Evolutionary conservation across 495 filamentous ascomycete genomes (phyloP), one percentile per base, ranked within the genome.

Genomic region (Barbatosphaeria neglecta): DNA sequence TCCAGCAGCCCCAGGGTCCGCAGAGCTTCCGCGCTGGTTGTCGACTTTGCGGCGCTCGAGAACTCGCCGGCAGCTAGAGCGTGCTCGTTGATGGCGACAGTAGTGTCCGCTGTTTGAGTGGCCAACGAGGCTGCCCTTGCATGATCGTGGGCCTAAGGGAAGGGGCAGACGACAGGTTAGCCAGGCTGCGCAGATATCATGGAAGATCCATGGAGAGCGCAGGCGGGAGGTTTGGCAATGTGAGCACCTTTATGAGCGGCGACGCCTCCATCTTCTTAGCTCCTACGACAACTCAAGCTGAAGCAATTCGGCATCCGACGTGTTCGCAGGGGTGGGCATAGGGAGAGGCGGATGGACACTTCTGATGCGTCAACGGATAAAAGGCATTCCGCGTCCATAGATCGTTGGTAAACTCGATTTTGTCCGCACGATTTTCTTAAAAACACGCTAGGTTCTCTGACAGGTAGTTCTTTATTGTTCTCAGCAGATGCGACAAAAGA

Each of bases 1-100:
- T 95, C 89, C 39, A 98, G 81, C 0, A 97, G 69, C 47, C 77
- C 77, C 42, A 98, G 63, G 9, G 87, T 90, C 40, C 92, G 79
- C 46, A 92, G 63, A 8, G 90, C 92, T 71, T 97, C 92, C 46
- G 70, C 68, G 58, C 93, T 89, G 10, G 70, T 72, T 9, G 86
- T 92, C 22, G 70, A 72, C 51, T 80, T 78, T 13, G 84, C 80
- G 22, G 87, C 90, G 25, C 82, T 83, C 40, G 88, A 80, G 64
- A 95, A 97, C 55, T 95, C 86, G 43, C 81, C 84, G 2, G 92
- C 92, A 18, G 92, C 92, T 31, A 87, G 73, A 48, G 90, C 81
- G 68, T 97, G 90, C 58, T 94, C 84, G 53, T 83, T 82, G 48
- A 86, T 83, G 15, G 90, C 89, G 20, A 83, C 78, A 4, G 82